phyloP scores from a whole-genome alignment of 441 rosid genomes.

The Syzygium syzygioides region DNA sequence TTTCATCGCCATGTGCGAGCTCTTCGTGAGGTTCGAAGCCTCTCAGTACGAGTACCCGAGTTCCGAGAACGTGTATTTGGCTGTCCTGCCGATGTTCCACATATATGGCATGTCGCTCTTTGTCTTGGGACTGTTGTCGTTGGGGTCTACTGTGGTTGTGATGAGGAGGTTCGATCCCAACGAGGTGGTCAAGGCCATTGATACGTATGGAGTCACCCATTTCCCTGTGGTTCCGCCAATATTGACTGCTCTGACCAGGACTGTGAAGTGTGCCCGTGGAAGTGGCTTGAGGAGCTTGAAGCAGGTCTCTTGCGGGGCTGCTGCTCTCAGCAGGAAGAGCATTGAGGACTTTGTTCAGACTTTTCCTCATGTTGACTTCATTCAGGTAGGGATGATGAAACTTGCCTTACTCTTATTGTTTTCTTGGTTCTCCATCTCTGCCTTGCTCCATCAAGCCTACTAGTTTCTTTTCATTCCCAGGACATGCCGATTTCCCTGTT shows the following conservation, averaged over 20 bases:
- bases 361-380: conserved; percentile 67
- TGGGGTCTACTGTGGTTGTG: conserved; percentile 63
- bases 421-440: neutral
- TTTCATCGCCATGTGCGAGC: conserved; percentile 59
- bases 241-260: conserved; percentile 40
- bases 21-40: conserved; percentile 78
- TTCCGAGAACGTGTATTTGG: conserved; percentile 52
- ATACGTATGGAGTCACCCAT: conserved; percentile 54
- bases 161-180: conserved; percentile 55
- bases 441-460: neutral
- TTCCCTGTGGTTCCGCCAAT: conserved; percentile 81
- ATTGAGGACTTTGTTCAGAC: conserved; percentile 49
- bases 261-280: conserved; percentile 26
- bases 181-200: conserved; percentile 44
- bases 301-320: conserved; percentile 86
- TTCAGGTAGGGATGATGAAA: conserved; percentile 47
- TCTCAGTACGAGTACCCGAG: conserved; percentile 47
- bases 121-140: conserved; percentile 49
- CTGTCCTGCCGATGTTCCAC: conserved; percentile 76
- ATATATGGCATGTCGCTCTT: conserved; percentile 78
- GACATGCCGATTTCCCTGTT: neutral
- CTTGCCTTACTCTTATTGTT: neutral
- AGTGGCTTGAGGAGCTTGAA: conserved; percentile 55
- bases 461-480: neutral
- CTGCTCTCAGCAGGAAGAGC: conserved; percentile 42